Conservation (phyloP, 2,329 filamentous ascomycete genomes). For the Fusarium duplospermum region DNA sequence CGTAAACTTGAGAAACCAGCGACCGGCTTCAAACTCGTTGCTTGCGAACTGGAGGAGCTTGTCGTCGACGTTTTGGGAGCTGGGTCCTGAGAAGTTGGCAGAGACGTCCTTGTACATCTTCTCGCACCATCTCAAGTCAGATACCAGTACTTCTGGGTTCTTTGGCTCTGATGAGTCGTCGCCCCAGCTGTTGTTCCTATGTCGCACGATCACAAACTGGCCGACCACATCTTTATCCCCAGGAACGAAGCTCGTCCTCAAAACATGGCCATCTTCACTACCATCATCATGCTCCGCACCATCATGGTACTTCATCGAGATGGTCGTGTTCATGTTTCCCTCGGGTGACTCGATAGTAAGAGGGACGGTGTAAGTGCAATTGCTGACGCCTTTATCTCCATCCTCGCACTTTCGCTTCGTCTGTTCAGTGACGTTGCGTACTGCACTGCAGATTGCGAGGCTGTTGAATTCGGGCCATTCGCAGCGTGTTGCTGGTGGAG, state of each 20-base stretch:
- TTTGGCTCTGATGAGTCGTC: background rate
- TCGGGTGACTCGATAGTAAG: background rate
- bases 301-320: background rate
- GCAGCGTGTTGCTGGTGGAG: constrained; percentile 2
- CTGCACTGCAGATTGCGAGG: constrained; percentile 2
- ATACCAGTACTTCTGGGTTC: background rate
- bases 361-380: constrained; percentile 12
- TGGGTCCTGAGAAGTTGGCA: background rate
- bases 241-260: background rate
- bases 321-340: background rate
- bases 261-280: background rate
- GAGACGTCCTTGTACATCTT: background rate
- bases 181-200: background rate
- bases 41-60: background rate
- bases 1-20: background rate
- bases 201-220: background rate
- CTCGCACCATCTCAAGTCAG: constrained; percentile 1
- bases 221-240: background rate
- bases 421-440: constrained; percentile 3
- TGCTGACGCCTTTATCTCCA: background rate
- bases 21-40: background rate
- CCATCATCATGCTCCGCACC: background rate
- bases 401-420: background rate
- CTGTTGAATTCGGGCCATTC: constrained; percentile 4
- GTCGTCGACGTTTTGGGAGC: background rate